Evolutionary conservation across 2,329 filamentous ascomycete genomes (phyloP).

Genomic region (Bipolaris gigantea): DNA sequence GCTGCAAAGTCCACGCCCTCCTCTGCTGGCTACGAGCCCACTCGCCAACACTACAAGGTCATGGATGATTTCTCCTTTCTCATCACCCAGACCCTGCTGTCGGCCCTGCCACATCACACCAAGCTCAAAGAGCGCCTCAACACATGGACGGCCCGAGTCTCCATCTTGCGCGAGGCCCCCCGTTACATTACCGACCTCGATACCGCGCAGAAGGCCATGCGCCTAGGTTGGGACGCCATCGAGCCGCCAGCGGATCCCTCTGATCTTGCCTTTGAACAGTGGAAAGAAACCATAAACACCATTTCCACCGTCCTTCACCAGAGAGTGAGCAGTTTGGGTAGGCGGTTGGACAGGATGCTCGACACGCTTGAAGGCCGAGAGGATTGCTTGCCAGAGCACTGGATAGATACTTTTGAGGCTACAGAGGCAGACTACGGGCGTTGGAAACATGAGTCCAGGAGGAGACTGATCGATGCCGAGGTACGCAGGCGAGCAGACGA

Average conservation of each 20-base stretch:
- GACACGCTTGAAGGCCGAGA: conserved; percentile 81
- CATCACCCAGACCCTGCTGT: conserved; percentile 88
- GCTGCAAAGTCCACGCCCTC: conserved; percentile 51
- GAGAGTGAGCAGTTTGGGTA: conserved; percentile 70
- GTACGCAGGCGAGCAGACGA: conserved; percentile 30
- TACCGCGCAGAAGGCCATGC: conserved; percentile 66
- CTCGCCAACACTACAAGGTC: conserved; percentile 59
- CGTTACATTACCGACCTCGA: conserved; percentile 65
- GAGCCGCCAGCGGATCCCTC: conserved; percentile 40
- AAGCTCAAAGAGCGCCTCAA: conserved; percentile 72
- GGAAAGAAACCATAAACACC: conserved; percentile 48
- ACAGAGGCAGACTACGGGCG: conserved; percentile 76
- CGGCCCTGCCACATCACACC: conserved; percentile 79
- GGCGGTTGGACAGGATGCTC: conserved; percentile 78
- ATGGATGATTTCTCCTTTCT: conserved; percentile 90
- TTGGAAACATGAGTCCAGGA: conserved; percentile 80
- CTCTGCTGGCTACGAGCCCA: conserved; percentile 44
- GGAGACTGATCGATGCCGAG: conserved; percentile 70
- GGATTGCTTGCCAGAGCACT: conserved; percentile 81
- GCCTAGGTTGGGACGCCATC: conserved; percentile 68
- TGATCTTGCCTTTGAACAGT: conserved; percentile 37
- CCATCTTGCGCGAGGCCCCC: conserved; percentile 74
- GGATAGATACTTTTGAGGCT: conserved; percentile 83
- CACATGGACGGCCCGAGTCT: conserved; percentile 75
- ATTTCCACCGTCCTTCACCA: conserved; percentile 66